These are phyloP conservation scores for Rhizodiscina lignyota DNA, from an alignment of 495 filamentous ascomycete species.

Conservation along the genomic window DNA sequence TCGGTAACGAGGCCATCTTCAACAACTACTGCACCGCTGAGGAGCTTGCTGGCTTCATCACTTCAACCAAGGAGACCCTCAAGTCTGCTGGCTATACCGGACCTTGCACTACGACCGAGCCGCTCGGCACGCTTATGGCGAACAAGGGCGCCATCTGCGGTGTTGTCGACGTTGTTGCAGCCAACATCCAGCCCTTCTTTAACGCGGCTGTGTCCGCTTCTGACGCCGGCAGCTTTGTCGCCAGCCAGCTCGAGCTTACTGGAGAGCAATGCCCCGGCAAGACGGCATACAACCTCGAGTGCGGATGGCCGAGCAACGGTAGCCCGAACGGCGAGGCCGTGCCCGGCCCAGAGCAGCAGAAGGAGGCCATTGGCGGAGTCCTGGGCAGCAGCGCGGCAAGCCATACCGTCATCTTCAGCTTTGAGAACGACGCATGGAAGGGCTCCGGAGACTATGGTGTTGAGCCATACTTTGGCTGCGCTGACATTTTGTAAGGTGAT, in stretches of 20 bases:
- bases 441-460: constrained; percentile 45
- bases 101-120: constrained; percentile 71
- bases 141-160: constrained; percentile 44
- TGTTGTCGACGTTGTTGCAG: constrained; percentile 59
- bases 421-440: constrained; percentile 73
- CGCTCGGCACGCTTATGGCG: constrained; percentile 50
- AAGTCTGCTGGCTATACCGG: constrained; percentile 50
- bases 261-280: constrained; percentile 46
- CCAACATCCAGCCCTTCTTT: constrained; percentile 92
- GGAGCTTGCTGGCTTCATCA: constrained; percentile 54
- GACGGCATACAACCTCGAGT: constrained; percentile 64
- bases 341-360: constrained; percentile 50
- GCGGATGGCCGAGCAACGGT: constrained; percentile 72
- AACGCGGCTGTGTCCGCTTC: constrained; percentile 43
- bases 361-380: constrained; percentile 51
- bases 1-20: constrained; percentile 84
- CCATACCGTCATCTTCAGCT: constrained; percentile 64
- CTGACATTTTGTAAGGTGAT: constrained; percentile 9
- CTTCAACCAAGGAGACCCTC: constrained; percentile 23
- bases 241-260: constrained; percentile 46
- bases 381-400: constrained; percentile 30
- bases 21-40: constrained; percentile 41
- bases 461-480: constrained; percentile 53
- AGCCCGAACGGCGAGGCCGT: constrained; percentile 51
- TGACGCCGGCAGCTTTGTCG: constrained; percentile 58